A percentile compares a stretch with the other conserved stretches of the same genome.
Evolutionary conservation across 169 alveolate species (phyloP).

Genomic region (Condylostoma magnum): DNA sequence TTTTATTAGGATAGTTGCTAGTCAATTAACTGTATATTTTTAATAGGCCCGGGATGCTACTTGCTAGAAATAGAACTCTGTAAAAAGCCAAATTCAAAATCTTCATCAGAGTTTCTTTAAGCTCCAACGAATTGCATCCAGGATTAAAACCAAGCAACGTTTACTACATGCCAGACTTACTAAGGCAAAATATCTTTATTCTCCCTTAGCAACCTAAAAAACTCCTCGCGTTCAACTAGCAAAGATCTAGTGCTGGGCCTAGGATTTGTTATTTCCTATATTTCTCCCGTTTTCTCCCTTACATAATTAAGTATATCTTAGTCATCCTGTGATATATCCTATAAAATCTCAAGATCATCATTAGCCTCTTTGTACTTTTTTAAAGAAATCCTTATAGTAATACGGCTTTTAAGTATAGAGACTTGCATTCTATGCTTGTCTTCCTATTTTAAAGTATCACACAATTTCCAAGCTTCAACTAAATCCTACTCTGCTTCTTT

Average conservation of each 20-base stretch:
- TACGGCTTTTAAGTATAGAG: too few species aligned
- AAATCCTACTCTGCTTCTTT: neutral
- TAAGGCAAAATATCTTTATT: neutral
- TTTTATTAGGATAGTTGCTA: too few species aligned
- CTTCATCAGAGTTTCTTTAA: too few species aligned
- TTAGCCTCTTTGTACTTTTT: neutral
- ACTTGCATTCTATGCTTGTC: neutral
- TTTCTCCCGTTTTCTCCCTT: neutral
- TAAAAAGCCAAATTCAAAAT: too few species aligned
- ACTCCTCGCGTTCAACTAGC: conserved; percentile 5
- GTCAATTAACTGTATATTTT: too few species aligned
- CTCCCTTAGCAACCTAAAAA: neutral
- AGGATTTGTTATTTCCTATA: neutral
- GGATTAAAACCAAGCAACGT: conserved; percentile 15
- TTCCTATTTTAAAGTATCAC: neutral
- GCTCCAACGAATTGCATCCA: conserved; percentile 17
- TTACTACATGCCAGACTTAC: conserved; percentile 22
- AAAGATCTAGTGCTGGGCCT: too few species aligned
- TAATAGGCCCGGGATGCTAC: too few species aligned
- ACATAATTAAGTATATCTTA: neutral
- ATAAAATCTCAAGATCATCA: neutral
- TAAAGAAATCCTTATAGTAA: too few species aligned
- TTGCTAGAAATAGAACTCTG: too few species aligned
- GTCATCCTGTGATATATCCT: neutral
- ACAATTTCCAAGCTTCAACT: neutral